A percentile compares a stretch with the other conserved stretches of the same genome.
phyloP scores from a whole-genome alignment of 768 basidiomycete species.

The Suillus decipiens region DNA sequence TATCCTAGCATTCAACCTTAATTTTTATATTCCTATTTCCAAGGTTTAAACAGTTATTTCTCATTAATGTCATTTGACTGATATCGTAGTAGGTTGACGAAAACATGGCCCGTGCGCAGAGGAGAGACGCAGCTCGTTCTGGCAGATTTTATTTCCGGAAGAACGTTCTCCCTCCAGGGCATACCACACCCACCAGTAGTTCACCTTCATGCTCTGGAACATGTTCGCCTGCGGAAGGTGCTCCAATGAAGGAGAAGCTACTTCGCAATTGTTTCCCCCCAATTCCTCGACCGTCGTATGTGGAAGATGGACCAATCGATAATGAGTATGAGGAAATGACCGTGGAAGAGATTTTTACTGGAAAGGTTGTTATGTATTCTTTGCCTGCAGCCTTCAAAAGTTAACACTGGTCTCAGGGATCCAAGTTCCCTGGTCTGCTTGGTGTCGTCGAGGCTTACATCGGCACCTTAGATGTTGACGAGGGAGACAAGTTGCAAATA shows the following conservation, averaged over 20 bases:
- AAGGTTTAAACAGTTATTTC: constrained; percentile 53
- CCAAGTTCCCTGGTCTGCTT: constrained; percentile 76
- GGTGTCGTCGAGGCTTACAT: constrained; percentile 83
- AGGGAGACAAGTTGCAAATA: constrained; percentile 59
- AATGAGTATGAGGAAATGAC: constrained; percentile 94
- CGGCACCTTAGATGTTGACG: constrained; percentile 78
- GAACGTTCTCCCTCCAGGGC: constrained; percentile 66
- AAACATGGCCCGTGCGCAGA: constrained; percentile 92
- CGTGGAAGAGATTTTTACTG: constrained; percentile 90
- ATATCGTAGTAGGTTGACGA: constrained; percentile 76
- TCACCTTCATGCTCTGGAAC: constrained; percentile 45
- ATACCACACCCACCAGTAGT: constrained; percentile 39
- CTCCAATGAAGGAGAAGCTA: constrained; percentile 59
- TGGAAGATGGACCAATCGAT: constrained; percentile 56
- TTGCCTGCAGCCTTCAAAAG: neutral
- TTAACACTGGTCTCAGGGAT: constrained; percentile 43
- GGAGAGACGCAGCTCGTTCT: constrained; percentile 71
- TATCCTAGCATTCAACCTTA: constrained; percentile 87
- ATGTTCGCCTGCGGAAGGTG: constrained; percentile 37
- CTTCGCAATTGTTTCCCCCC: constrained; percentile 73
- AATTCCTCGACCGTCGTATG: constrained; percentile 46
- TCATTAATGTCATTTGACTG: constrained; percentile 1
- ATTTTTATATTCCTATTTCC: constrained; percentile 96
- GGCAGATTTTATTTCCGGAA: constrained; percentile 91
- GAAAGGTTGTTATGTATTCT: constrained; percentile 57